Conservation (phyloP, 495 filamentous ascomycete species). For the Penicillium egyptiacum region DNA sequence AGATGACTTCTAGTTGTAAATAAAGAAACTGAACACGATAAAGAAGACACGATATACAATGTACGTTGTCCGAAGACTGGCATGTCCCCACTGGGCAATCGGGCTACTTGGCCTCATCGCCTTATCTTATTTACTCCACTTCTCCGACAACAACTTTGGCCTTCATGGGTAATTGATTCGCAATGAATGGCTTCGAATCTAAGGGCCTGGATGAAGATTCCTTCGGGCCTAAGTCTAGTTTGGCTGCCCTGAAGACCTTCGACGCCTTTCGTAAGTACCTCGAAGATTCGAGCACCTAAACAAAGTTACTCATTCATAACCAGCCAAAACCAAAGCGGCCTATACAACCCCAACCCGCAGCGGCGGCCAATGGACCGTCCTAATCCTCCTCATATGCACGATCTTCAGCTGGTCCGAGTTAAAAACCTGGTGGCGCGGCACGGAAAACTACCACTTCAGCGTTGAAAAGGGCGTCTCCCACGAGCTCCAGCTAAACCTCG, state of each 20-base stretch:
- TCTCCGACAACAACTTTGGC: slow-evolving; percentile 19
- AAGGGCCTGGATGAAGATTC: slow-evolving; percentile 71
- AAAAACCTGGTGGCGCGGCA: slow-evolving; percentile 75
- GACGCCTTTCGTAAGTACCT: slow-evolving; percentile 95
- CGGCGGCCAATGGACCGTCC: slow-evolving; percentile 91
- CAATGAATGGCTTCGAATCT: slow-evolving; percentile 71
- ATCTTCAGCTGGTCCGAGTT: slow-evolving; percentile 77
- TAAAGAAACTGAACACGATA: not conserved
- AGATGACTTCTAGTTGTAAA: not conserved
- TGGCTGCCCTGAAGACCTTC: slow-evolving; percentile 72
- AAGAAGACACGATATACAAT: not conserved
- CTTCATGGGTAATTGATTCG: slow-evolving; percentile 26
- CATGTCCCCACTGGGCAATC: slow-evolving; percentile 16
- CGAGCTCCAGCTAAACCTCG: slow-evolving; percentile 88
- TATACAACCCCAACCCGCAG: slow-evolving; percentile 78
- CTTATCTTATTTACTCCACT: slow-evolving; percentile 26
- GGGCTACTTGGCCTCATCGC: slow-evolving; percentile 42
- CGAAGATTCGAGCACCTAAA: not conserved
- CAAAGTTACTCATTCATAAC: not conserved
- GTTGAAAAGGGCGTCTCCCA: slow-evolving; percentile 93
- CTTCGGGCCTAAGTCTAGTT: slow-evolving; percentile 69
- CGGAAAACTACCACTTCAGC: slow-evolving; percentile 82
- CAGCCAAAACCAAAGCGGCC: slow-evolving; percentile 94
- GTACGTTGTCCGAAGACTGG: not conserved
- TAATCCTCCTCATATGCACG: slow-evolving; percentile 69